Conservation (phyloP, 352 stramenopile species). For the Phytophthora citricola region DNA sequence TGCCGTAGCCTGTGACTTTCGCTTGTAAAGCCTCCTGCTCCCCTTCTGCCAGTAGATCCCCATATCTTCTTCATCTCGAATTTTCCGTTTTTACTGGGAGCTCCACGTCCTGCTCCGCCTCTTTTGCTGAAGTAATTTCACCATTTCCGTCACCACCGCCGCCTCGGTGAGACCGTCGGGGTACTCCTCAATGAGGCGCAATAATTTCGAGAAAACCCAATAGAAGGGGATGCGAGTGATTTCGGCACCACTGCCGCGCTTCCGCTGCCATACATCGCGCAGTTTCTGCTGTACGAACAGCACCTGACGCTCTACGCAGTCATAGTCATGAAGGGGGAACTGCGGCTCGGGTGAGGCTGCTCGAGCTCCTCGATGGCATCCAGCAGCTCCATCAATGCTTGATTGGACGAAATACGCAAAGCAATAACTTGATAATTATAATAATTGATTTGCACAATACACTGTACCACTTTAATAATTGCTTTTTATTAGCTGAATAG, state of each 20-base stretch:
- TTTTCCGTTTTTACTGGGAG: constrained; percentile 21
- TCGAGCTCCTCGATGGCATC: constrained; percentile 65
- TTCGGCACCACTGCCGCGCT: constrained; percentile 29
- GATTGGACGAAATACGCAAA: too few species aligned
- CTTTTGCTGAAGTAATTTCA: constrained; percentile 46
- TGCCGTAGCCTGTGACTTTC: constrained; percentile 36
- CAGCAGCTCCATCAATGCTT: constrained; percentile 58
- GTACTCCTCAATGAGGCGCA: constrained; percentile 69
- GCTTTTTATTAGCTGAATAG: too few species aligned
- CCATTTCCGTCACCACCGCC: constrained; percentile 67
- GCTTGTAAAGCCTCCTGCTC: constrained; percentile 51
- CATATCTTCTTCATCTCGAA: constrained; percentile 42
- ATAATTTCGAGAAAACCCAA: constrained; percentile 65
- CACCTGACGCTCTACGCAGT: constrained; percentile 62
- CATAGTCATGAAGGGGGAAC: constrained; percentile 4
- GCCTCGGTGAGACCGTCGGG: constrained; percentile 73
- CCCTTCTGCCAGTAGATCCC: constrained; percentile 44
- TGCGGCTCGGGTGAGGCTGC: neutral
- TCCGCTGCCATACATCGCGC: constrained; percentile 45
- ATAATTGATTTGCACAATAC: too few species aligned
- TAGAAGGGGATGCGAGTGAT: constrained; percentile 45
- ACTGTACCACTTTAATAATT: too few species aligned
- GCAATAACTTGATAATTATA: too few species aligned
- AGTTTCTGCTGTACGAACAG: constrained; percentile 49
- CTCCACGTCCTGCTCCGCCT: constrained; percentile 10